Evolutionary conservation across 768 basidiomycete species (phyloP).

Genomic region (Serendipita sp.): DNA sequence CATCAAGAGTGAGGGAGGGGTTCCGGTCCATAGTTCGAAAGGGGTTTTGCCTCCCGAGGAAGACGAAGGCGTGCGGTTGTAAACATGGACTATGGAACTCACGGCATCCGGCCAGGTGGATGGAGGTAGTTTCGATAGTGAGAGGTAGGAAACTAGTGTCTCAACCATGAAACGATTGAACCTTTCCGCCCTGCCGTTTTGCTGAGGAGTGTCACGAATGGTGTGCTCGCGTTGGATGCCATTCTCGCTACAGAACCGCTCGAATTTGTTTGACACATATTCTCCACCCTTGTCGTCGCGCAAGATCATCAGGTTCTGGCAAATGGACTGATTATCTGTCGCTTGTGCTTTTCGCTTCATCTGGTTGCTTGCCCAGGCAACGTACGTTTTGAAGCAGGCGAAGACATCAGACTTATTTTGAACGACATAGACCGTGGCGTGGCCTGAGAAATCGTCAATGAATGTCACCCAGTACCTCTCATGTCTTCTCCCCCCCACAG

Average conservation of each 20-base stretch:
- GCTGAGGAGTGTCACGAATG: slow-evolving; percentile 8
- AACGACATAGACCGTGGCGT: background rate
- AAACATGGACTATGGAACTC: background rate
- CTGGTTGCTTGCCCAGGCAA: slow-evolving; percentile 6
- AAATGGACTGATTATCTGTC: background rate
- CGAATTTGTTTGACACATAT: slow-evolving; percentile 7
- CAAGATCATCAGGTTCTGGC: background rate
- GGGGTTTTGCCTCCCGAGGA: background rate
- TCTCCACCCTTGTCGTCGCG: slow-evolving; percentile 12
- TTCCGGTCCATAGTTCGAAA: background rate
- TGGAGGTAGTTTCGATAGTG: slow-evolving; percentile 3
- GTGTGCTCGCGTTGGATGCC: slow-evolving; percentile 10
- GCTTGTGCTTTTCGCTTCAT: background rate
- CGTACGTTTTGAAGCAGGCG: background rate
- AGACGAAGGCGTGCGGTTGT: background rate
- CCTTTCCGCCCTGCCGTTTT: slow-evolving; percentile 9
- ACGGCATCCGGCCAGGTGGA: slow-evolving; percentile 7
- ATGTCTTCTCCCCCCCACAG: background rate
- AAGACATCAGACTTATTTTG: slow-evolving; percentile 9
- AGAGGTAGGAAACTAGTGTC: background rate
- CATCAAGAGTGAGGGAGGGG: background rate
- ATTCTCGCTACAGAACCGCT: background rate
- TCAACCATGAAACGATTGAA: slow-evolving; percentile 7
- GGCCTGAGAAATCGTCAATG: slow-evolving; percentile 1
- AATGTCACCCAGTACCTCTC: slow-evolving; percentile 11